These are phyloP conservation scores for Nitzschia putrida DNA, from an alignment of 108 stramenopile species.

Conservation along the genomic window DNA sequence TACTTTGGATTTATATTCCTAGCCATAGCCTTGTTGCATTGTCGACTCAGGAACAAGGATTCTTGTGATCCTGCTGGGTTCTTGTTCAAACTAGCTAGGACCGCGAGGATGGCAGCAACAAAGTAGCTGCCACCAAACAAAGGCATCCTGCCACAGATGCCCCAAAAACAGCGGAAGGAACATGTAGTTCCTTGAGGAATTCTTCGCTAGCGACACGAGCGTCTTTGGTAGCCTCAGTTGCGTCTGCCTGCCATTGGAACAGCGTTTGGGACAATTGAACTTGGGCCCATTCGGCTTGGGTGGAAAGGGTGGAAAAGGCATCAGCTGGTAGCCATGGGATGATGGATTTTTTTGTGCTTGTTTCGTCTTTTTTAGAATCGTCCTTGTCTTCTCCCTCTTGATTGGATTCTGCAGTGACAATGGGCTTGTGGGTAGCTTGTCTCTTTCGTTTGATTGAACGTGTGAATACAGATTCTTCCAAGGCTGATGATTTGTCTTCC, in stretches of 20 bases:
- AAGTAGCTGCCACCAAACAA: not conserved
- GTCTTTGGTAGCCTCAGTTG: not conserved
- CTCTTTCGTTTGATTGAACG: too few species aligned
- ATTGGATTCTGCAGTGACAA: not conserved
- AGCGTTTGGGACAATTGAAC: not conserved
- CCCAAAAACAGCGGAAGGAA: slow-evolving; percentile 19
- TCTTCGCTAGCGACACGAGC: not conserved
- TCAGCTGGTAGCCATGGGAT: too few species aligned
- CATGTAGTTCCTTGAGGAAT: slow-evolving; percentile 1
- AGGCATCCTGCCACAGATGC: slow-evolving; percentile 20
- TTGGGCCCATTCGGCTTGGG: not conserved
- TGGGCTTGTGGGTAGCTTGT: too few species aligned
- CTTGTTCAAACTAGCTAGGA: too few species aligned
- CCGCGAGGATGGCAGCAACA: not conserved
- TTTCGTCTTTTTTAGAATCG: not conserved
- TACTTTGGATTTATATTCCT: too few species aligned
- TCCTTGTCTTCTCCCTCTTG: not conserved
- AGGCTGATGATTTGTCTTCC: too few species aligned
- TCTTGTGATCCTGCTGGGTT: too few species aligned
- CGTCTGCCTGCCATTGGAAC: not conserved
- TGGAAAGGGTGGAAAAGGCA: not conserved
- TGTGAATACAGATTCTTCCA: too few species aligned
- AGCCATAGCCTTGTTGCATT: too few species aligned
- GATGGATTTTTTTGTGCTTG: not conserved
- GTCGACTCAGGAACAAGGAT: too few species aligned